A percentile compares a stretch with the other conserved stretches of the same genome.
These are phyloP conservation scores for Cyberlindnera saturnus DNA, from an alignment of 805 yeast genomes.

Conservation along the genomic window DNA sequence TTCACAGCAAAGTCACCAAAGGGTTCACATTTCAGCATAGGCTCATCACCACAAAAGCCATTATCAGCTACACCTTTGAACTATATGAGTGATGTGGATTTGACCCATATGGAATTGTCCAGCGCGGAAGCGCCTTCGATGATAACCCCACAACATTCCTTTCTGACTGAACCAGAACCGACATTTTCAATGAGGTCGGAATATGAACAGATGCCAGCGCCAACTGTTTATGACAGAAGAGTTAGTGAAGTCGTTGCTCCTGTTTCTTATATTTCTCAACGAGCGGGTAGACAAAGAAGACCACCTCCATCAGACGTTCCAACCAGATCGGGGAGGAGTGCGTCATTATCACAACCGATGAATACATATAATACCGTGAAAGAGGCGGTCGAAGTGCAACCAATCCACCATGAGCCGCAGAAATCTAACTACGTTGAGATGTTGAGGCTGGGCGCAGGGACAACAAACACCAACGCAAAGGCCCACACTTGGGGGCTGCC, in stretches of 20 bases:
- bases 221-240: constrained; percentile 31
- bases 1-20: constrained; percentile 31
- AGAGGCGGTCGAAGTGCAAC: constrained; percentile 6
- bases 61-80: background rate
- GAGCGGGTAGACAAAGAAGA: constrained; percentile 22
- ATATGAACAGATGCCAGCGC: background rate
- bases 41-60: constrained; percentile 8
- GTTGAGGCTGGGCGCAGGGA: constrained; percentile 38
- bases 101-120: background rate
- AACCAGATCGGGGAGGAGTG: constrained; percentile 31
- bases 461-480: constrained; percentile 41
- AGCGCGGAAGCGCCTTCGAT: background rate
- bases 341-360: constrained; percentile 24
- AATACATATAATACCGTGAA: constrained; percentile 14
- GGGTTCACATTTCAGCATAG: constrained; percentile 23
- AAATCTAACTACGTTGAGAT: constrained; percentile 43
- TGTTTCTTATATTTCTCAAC: constrained; percentile 18
- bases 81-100: constrained; percentile 5
- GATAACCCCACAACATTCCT: constrained; percentile 6
- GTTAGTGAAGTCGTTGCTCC: constrained; percentile 29
- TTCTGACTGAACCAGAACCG: constrained; percentile 1
- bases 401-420: constrained; percentile 36
- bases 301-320: constrained; percentile 29
- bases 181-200: constrained; percentile 1
- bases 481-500: constrained; percentile 47